These are phyloP conservation scores for Rosa multiflora DNA, from an alignment of 306 rosid genomes.

Conservation along the genomic window DNA sequence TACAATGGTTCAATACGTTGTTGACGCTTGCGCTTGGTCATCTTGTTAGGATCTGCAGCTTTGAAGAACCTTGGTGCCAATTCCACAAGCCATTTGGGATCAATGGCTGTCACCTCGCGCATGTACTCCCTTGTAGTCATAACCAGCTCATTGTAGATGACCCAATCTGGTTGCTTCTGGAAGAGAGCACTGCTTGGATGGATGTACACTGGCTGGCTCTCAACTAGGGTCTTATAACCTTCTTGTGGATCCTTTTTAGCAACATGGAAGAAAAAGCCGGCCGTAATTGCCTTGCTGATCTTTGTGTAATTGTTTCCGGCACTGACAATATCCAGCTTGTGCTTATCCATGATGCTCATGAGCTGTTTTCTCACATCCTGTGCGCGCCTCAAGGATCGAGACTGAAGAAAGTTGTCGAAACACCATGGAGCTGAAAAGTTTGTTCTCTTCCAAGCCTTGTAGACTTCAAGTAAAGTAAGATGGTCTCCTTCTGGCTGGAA, in stretches of 20 bases:
- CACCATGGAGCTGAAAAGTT: conserved; percentile 88
- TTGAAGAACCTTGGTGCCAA: conserved; percentile 84
- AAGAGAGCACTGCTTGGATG: conserved; percentile 79
- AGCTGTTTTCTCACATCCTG: conserved; percentile 90
- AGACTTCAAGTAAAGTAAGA: conserved; percentile 77
- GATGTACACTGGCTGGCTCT: conserved; percentile 88
- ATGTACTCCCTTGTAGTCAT: conserved; percentile 88
- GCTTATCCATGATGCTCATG: conserved; percentile 81
- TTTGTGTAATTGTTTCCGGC: conserved; percentile 81
- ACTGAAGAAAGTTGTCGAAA: conserved; percentile 68
- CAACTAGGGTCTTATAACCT: conserved; percentile 83
- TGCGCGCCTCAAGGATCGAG: conserved; percentile 59
- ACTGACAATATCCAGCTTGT: conserved; percentile 70
- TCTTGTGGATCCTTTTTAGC: conserved; percentile 90
- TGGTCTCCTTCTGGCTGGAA: conserved; percentile 95
- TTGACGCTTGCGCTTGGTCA: conserved; percentile 86
- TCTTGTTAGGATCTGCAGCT: conserved; percentile 82
- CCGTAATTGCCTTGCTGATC: conserved; percentile 81
- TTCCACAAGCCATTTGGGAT: conserved; percentile 91
- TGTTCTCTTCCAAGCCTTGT: conserved; percentile 81
- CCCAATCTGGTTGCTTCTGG: conserved; percentile 91
- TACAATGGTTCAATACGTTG: conserved; percentile 85
- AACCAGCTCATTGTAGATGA: conserved; percentile 82
- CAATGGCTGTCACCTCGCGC: conserved; percentile 83
- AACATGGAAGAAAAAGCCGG: conserved; percentile 84